These are phyloP conservation scores for Eurotiales sp. DNA, from an alignment of 2,329 filamentous ascomycete species.

Conservation along the genomic window DNA sequence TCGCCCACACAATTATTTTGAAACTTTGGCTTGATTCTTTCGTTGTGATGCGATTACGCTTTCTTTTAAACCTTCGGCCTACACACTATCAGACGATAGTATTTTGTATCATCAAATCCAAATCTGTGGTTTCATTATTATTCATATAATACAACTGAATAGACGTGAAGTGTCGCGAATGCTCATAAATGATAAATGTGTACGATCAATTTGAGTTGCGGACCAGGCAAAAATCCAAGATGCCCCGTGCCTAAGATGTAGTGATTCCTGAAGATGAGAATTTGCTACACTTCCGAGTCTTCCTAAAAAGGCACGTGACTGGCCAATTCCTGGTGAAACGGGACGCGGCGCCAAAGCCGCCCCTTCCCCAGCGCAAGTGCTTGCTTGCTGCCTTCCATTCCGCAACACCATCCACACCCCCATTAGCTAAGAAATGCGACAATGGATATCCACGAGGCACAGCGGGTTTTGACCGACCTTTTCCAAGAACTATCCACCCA, in stretches of 20 bases:
- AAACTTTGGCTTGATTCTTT: slow-evolving; percentile 8
- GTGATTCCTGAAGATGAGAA: too few relatives aligned
- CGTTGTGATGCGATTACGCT: slow-evolving; percentile 12
- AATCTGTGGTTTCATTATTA: slow-evolving; percentile 7
- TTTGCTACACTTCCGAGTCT: too few relatives aligned
- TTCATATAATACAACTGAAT: background rate
- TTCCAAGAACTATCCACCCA: slow-evolving; percentile 56
- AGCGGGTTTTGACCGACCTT: slow-evolving; percentile 52
- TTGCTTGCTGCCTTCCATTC: background rate
- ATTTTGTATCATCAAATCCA: slow-evolving; percentile 13
- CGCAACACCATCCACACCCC: background rate
- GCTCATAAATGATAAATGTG: too few relatives aligned
- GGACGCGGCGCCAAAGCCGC: too few relatives aligned
- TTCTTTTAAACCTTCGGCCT: slow-evolving; percentile 7
- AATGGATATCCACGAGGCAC: slow-evolving; percentile 57
- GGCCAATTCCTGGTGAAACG: too few relatives aligned
- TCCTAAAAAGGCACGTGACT: slow-evolving; percentile 10
- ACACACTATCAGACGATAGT: slow-evolving; percentile 13
- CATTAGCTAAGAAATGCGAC: slow-evolving; percentile 19
- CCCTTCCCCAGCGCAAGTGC: too few relatives aligned
- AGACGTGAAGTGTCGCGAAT: background rate
- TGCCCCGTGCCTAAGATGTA: too few relatives aligned
- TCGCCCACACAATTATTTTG: slow-evolving; percentile 9
- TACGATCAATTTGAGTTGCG: too few relatives aligned
- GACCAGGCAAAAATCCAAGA: too few relatives aligned